Evolutionary conservation across 2,329 filamentous ascomycete genomes (phyloP), one percentile per base, ranked within the genome.

Genomic region (Botryotinia convoluta): DNA sequence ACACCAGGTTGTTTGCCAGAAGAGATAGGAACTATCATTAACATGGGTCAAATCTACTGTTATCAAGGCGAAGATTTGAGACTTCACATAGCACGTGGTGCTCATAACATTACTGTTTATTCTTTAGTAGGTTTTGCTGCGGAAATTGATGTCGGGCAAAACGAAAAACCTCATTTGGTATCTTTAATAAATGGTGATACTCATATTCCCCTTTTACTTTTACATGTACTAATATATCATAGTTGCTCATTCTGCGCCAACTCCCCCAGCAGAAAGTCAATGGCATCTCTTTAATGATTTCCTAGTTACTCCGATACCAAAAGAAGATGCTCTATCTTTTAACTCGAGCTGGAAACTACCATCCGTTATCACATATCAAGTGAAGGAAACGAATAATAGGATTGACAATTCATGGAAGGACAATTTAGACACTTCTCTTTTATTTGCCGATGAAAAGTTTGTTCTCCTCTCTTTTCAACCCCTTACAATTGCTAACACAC

Each of bases 231-330:
- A 61, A 78, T 69, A 39, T 61, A 48, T 32, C 39, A 26, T 72
- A 92, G 91, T 92, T 73, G 88, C 88, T 20, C 90, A 93, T 69
- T 89, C 92, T 0, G 89, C 90, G 72, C 85, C 86, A 0, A 85
- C 88, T 60, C 81, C 87, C 0, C 86, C 89, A 1, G 85, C 84
- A 5, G 87, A 90, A 76, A 91, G 89, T 79, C 91, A 92, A 78
- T 99, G 97, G 97, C 94, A 98, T 82, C 84, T 99, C 1, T 98
- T 99, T 84, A 99, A 99, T 78, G 96, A 99, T 83, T 99, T 99
- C 79, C 84, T 97, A 51, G 97, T 99, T 35, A 90, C 93, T 20
- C 90, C 92, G 16, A 89, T 97, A 26, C 89, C 91, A 45, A 88
- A 89, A 42, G 91, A 94, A 75, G 95, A 99, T 81, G 97, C 95